Percentiles rank a stretch among this genome's conserved stretches.
These are phyloP conservation scores for Panellus pusillus DNA, from an alignment of 768 basidiomycete genomes.

Conservation along the genomic window DNA sequence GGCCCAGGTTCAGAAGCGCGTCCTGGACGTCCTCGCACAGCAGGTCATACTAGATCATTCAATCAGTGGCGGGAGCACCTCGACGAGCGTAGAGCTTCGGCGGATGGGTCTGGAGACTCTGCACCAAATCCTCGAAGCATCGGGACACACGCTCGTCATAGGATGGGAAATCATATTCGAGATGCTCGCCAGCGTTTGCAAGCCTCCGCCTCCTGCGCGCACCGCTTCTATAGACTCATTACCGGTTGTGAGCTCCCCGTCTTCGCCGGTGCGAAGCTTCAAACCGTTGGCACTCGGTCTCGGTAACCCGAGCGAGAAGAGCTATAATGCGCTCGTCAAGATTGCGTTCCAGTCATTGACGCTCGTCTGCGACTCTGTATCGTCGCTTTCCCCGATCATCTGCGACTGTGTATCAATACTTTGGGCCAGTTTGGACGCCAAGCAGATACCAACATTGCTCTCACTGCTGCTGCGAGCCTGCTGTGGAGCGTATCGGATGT, in stretches of 20 bases:
- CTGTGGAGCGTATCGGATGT: slow-evolving; percentile 97
- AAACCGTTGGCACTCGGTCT: slow-evolving; percentile 51
- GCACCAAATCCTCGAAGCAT: slow-evolving; percentile 86
- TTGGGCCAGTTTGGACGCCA: slow-evolving; percentile 91
- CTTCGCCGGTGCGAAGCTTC: slow-evolving; percentile 37
- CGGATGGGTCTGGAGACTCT: slow-evolving; percentile 88
- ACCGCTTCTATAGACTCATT: slow-evolving; percentile 43
- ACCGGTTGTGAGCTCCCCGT: slow-evolving; percentile 36
- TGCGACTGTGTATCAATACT: slow-evolving; percentile 86
- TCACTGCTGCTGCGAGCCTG: slow-evolving; percentile 90
- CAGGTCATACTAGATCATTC: slow-evolving; percentile 64
- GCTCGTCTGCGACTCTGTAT: slow-evolving; percentile 90
- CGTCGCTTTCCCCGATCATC: slow-evolving; percentile 76
- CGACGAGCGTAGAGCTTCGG: slow-evolving; percentile 71
- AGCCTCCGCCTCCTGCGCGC: slow-evolving; percentile 41
- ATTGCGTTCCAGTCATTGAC: slow-evolving; percentile 94
- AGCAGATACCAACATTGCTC: slow-evolving; percentile 91
- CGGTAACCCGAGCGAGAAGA: slow-evolving; percentile 64
- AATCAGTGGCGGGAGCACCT: slow-evolving; percentile 34
- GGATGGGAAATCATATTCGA: slow-evolving; percentile 95
- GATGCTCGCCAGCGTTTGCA: slow-evolving; percentile 89
- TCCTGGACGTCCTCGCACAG: slow-evolving; percentile 80
- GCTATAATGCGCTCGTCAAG: slow-evolving; percentile 76
- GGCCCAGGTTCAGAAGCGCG: slow-evolving; percentile 72
- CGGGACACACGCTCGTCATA: slow-evolving; percentile 86